Conservation (phyloP, 805 yeast genomes). For the Pichia rugopelliculosa region DNA sequence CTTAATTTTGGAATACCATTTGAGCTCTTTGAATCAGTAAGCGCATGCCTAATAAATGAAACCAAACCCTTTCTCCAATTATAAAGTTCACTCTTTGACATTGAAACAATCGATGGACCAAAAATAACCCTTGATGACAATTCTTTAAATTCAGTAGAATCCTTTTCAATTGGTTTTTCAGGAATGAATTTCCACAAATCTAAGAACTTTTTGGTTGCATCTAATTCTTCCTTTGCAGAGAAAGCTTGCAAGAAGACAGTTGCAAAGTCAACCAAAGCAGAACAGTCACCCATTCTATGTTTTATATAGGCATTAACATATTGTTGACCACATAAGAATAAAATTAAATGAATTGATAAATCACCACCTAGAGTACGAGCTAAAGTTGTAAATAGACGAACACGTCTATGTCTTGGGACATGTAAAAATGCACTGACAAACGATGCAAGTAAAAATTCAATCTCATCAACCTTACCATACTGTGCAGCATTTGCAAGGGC, state of each 20-base stretch:
- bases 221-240: conserved; percentile 57
- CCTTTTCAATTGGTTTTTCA: conserved; percentile 32
- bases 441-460: conserved; percentile 77
- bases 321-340: conserved; percentile 78
- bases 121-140: conserved; percentile 52
- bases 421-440: conserved; percentile 94
- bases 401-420: conserved; percentile 94
- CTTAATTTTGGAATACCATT: conserved; percentile 39
- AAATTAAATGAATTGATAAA: conserved; percentile 58
- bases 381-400: conserved; percentile 70
- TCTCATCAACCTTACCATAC: conserved; percentile 47
- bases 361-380: conserved; percentile 66
- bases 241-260: conserved; percentile 64
- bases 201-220: conserved; percentile 44
- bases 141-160: conserved; percentile 28
- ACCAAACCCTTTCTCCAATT: conserved; percentile 45
- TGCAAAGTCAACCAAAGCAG: conserved; percentile 63
- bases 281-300: conserved; percentile 59
- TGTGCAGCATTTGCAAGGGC: conserved; percentile 57
- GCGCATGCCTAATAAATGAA: conserved; percentile 48
- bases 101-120: conserved; percentile 50
- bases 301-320: conserved; percentile 47
- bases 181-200: conserved; percentile 46
- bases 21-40: conserved; percentile 33
- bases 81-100: conserved; percentile 41